Base-by-base conservation (phyloP, 495 filamentous ascomycete species). In the Penicillium canariense region DNA sequence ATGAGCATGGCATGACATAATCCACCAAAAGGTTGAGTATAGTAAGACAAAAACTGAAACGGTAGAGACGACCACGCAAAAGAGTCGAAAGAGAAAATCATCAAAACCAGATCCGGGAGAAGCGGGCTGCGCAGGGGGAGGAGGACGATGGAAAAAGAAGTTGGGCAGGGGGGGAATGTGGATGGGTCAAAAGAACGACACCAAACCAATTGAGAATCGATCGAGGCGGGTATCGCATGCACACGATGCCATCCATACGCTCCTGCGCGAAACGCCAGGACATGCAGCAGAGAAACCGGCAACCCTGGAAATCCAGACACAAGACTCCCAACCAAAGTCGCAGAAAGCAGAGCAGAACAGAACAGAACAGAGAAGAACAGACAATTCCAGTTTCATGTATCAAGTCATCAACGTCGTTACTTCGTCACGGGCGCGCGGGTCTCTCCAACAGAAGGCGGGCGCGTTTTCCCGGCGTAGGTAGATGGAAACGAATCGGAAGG, bases 351-450 rank as follows among this genome's bases (percentile, higher is more conserved):
- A 15, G 23, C 30, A 53, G 34, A 48, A 58, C 45, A 43, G 32
- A 36, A 47, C 40, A 48, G 32, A 52, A 49, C 52, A 46, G 61
- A 51, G 36, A 52, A 46, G n/a, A 35, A 25, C 44, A 45, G 11
- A 11, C n/a, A 48, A 53, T 50, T 57, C 58, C 60, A 51, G 52
- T 46, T 59, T 62, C 68, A 67, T 71, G 59, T 73, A 68, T 76
- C 62, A 71, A 54, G 61, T 73, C 71, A 62, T 76, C 67, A 70
- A 42, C 10, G 58, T 76, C 73, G 63, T 76, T 69, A 74, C 51
- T 56, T 76, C 71, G 63, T 76, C 65, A 74, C 59, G 57, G 38
- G 54, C 50, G 38, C 51, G 42, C 30, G 14, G 23, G 14, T 8
- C 23, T 18, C 42, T 32, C 30, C 30, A 14, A 45, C 11, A n/a